Percentiles rank a stretch among this genome's conserved stretches.
phyloP scores from a whole-genome alignment of 2,329 filamentous ascomycete genomes.

The Lithohypha guttulata region DNA sequence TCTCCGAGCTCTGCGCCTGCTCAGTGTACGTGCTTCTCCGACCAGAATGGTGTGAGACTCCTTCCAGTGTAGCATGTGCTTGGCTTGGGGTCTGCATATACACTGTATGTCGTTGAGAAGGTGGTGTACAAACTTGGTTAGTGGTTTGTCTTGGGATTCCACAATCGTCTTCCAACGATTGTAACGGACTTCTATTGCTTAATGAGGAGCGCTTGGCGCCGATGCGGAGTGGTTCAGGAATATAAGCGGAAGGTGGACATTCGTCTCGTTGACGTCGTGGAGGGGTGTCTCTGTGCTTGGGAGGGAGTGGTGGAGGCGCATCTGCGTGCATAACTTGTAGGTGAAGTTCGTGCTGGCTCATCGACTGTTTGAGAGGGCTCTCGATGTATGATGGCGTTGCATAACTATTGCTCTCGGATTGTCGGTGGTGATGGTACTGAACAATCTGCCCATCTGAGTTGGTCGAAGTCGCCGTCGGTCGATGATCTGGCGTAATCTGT shows the following conservation, averaged over 20 bases:
- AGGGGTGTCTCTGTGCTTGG: conserved; percentile 8
- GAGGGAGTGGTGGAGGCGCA: conserved; percentile 10
- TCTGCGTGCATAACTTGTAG: conserved; percentile 11
- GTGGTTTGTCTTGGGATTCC: conserved; percentile 7
- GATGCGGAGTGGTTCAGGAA: conserved; percentile 5
- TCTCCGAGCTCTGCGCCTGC: background rate
- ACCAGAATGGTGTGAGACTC: conserved; percentile 3
- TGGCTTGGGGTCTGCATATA: background rate
- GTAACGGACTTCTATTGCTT: conserved; percentile 19
- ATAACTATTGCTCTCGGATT: conserved; percentile 10
- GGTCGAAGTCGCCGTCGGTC: conserved; percentile 11
- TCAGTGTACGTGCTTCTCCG: conserved; percentile 9
- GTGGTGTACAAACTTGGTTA: background rate
- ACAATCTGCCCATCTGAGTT: conserved; percentile 10
- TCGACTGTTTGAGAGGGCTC: conserved; percentile 23
- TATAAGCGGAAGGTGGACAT: conserved; percentile 9
- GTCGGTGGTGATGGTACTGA: conserved; percentile 9
- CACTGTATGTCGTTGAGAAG: conserved; percentile 1
- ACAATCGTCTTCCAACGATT: conserved; percentile 19
- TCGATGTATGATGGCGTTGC: conserved; percentile 22
- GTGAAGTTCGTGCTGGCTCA: conserved; percentile 21
- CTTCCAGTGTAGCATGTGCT: conserved; percentile 6
- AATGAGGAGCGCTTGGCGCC: conserved; percentile 14
- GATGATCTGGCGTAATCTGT: conserved; percentile 7
- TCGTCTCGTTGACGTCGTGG: conserved; percentile 12